phyloP scores from a whole-genome alignment of 1,284 basidiomycete species.

The Trichosporon ovoides region DNA sequence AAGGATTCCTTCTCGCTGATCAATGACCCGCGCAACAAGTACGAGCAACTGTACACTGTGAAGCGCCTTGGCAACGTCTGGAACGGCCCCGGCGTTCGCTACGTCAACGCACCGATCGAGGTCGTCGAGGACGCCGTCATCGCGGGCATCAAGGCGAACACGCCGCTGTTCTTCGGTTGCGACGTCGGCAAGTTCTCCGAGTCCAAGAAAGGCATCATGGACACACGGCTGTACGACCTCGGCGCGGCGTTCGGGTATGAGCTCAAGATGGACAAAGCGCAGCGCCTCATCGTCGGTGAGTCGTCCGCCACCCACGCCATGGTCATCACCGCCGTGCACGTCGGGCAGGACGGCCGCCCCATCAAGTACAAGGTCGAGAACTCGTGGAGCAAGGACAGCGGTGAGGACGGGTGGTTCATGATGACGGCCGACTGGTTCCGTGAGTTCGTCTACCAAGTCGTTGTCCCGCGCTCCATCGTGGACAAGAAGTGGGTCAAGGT shows the following conservation, averaged over 20 bases:
- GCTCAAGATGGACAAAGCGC: constrained; percentile 67
- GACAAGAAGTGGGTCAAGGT: constrained; percentile 73
- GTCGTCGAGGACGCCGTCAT: constrained; percentile 76
- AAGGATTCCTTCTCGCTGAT: constrained; percentile 80
- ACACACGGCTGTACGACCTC: constrained; percentile 73
- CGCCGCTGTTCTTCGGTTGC: constrained; percentile 91
- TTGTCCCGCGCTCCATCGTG: constrained; percentile 71
- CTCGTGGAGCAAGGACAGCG: constrained; percentile 76
- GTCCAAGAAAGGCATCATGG: constrained; percentile 68
- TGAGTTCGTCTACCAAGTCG: constrained; percentile 69
- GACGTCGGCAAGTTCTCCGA: constrained; percentile 52
- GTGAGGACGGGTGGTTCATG: constrained; percentile 84
- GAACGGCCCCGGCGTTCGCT: constrained; percentile 74
- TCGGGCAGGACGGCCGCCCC: constrained; percentile 68
- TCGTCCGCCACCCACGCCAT: constrained; percentile 58
- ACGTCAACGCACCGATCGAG: constrained; percentile 79
- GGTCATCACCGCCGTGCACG: constrained; percentile 88
- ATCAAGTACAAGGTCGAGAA: constrained; percentile 93
- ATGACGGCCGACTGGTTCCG: constrained; percentile 91
- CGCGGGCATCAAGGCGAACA: constrained; percentile 78
- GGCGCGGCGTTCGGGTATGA: constrained; percentile 64
- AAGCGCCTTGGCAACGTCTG: constrained; percentile 88
- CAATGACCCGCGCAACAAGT: constrained; percentile 85
- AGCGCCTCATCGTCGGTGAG: constrained; percentile 72
- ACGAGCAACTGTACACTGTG: constrained; percentile 81